Conservation (phyloP, 164 flowering plant genomes). For the grape (Vitis vinifera) region ASM3070453v1 NC_081819.1:12327001-12327500, state of each 20-base stretch:
- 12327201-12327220: constrained; percentile 20
- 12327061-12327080: constrained; percentile 18
- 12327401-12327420: neutral
- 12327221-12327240: constrained; percentile 33
- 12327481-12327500: constrained; percentile 44
- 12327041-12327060: constrained; percentile 35
- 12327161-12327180: constrained; percentile 26
- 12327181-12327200: constrained; percentile 30
- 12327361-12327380: neutral
- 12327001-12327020: constrained; percentile 30
- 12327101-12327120: constrained; percentile 31
- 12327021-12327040: constrained; percentile 41
- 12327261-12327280: constrained; percentile 25
- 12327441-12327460: neutral
- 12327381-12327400: neutral
- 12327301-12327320: constrained; percentile 22
- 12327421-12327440: too few species aligned
- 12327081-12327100: constrained; percentile 10
- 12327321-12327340: constrained; percentile 32
- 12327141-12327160: constrained; percentile 36
- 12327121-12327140: constrained; percentile 33
- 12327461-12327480: constrained; percentile 18
- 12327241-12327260: constrained; percentile 14
- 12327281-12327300: constrained; percentile 25
- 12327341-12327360: constrained; percentile 17